phyloP scores from a whole-genome alignment of 2,329 filamentous ascomycete genomes.

The Neopestalotiopsis clavispora region DNA sequence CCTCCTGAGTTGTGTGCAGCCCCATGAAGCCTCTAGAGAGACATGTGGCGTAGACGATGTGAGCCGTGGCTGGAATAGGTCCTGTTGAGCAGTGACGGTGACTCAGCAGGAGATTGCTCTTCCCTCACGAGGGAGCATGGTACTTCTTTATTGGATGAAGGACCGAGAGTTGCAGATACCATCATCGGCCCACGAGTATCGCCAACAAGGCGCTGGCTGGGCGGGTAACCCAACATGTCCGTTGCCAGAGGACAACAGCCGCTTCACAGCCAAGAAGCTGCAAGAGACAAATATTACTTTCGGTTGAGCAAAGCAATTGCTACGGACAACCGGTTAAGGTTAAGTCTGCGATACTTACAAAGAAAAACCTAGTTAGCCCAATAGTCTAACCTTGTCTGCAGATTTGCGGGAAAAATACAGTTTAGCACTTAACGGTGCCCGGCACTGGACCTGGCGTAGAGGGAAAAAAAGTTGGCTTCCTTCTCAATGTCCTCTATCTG shows the following conservation, averaged over 20 bases:
- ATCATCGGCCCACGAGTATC: background rate
- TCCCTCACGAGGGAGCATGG: too few species aligned
- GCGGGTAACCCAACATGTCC: background rate
- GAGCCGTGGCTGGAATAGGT: too few species aligned
- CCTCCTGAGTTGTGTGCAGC: too few species aligned
- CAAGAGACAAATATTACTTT: background rate
- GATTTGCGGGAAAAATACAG: background rate
- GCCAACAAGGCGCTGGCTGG: background rate
- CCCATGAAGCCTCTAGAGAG: too few species aligned
- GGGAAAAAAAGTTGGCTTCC: background rate
- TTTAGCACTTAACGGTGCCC: constrained; percentile 1
- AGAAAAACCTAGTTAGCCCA: background rate
- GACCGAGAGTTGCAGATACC: background rate
- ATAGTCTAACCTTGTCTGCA: background rate
- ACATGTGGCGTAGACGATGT: too few species aligned
- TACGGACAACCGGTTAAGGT: background rate
- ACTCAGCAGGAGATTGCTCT: too few species aligned
- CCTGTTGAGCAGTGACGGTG: too few species aligned
- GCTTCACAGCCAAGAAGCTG: background rate
- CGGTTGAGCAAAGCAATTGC: background rate
- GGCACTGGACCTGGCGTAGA: background rate
- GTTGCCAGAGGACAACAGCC: background rate
- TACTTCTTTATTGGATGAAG: background rate
- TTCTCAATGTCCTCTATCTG: background rate
- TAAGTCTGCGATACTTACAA: background rate